These are phyloP conservation scores for Prunus campanulata DNA, from an alignment of 306 rosid species.

Conservation along the genomic window DNA sequence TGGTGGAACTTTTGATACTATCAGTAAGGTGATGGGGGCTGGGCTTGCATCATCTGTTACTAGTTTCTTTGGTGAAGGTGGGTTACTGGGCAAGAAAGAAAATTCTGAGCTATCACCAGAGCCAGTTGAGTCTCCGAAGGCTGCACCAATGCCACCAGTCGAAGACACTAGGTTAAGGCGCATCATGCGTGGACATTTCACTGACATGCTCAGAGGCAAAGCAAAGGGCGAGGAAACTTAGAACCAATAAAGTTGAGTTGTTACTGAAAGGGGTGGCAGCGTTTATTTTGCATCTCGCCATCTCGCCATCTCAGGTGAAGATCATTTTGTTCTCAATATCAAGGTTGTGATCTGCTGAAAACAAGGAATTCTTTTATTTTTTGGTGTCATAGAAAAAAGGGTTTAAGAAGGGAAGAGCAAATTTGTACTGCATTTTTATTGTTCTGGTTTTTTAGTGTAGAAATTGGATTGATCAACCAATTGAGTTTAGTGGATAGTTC, in stretches of 20 bases:
- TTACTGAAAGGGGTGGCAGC: not conserved
- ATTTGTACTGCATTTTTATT: not conserved
- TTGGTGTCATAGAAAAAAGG: not conserved
- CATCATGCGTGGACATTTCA: constrained; percentile 87
- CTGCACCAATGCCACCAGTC: constrained; percentile 22
- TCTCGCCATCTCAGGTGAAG: constrained; percentile 18
- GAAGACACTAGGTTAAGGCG: constrained; percentile 92
- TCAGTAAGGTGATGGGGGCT: constrained; percentile 94
- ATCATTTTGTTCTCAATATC: constrained; percentile 5
- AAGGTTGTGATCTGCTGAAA: not conserved
- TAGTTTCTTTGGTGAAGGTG: constrained; percentile 86
- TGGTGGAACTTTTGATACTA: constrained; percentile 83
- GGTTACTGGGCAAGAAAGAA: constrained; percentile 84
- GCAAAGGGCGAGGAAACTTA: constrained; percentile 63
- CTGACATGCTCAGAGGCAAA: constrained; percentile 87
- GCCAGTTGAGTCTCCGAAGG: constrained; percentile 48
- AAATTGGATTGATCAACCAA: not conserved
- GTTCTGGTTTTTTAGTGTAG: not conserved
- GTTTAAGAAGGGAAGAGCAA: not conserved
- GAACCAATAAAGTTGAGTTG: constrained; percentile 32
- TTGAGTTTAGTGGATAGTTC: not conserved
- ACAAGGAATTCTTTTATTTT: not conserved
- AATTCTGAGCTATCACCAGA: constrained; percentile 36
- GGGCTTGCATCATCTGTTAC: constrained; percentile 81
- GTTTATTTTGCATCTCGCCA: not conserved